These are phyloP conservation scores for Myriosclerotinia scirpicola DNA, from an alignment of 2,329 filamentous ascomycete genomes.

Conservation along the genomic window DNA sequence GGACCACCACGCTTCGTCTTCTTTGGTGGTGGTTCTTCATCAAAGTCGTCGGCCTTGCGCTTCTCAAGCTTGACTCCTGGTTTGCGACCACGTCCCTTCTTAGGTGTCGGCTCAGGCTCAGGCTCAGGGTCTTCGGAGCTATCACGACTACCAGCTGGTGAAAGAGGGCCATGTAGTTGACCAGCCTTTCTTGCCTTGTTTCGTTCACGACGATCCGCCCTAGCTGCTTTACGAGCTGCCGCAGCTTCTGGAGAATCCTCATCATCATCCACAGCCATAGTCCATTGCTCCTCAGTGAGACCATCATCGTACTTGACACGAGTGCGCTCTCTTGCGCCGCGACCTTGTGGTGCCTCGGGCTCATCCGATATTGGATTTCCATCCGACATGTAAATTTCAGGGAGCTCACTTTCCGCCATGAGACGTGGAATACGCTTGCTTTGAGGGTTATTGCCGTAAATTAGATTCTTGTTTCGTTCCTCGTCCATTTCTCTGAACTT, in stretches of 20 bases:
- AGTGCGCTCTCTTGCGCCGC: constrained; percentile 91
- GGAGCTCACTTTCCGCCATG: constrained; percentile 83
- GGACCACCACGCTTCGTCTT: constrained; percentile 76
- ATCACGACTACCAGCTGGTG: constrained; percentile 72
- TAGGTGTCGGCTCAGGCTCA: constrained; percentile 60
- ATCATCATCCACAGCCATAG: constrained; percentile 95
- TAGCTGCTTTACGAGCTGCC: constrained; percentile 83
- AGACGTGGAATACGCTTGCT: constrained; percentile 72
- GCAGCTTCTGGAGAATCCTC: constrained; percentile 93
- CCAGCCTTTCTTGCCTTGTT: constrained; percentile 67
- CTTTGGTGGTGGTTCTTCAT: constrained; percentile 75
- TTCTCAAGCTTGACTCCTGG: constrained; percentile 69
- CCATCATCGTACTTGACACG: constrained; percentile 96
- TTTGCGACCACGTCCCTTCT: constrained; percentile 81
- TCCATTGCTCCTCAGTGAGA: constrained; percentile 97
- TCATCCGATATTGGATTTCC: constrained; percentile 80
- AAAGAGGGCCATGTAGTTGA: constrained; percentile 46
- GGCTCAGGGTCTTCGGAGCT: constrained; percentile 70
- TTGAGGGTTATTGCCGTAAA: constrained; percentile 68
- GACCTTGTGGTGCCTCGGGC: constrained; percentile 73
- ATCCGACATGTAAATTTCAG: constrained; percentile 90
- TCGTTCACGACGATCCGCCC: constrained; percentile 73
- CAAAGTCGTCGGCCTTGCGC: constrained; percentile 73
- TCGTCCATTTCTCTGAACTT: constrained; percentile 83
- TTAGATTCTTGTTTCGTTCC: constrained; percentile 63